A percentile compares a stretch with the other conserved stretches of the same genome.
Evolutionary conservation across 2,329 filamentous ascomycete genomes (phyloP).

Genomic region (Phialemonium atrogriseum): DNA sequence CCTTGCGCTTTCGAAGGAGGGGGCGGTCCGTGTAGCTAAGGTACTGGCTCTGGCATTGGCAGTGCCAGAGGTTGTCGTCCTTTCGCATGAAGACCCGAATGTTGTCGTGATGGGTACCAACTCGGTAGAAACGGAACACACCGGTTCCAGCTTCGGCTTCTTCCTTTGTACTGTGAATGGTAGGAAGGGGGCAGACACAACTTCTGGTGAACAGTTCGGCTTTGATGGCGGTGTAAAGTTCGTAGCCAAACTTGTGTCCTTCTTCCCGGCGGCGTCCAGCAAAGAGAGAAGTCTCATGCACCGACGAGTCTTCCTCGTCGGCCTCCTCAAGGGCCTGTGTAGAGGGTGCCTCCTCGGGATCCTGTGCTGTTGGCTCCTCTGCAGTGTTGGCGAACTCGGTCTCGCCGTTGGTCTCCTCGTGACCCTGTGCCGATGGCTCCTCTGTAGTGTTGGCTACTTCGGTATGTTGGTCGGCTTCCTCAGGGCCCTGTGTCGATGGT

Average conservation of each 20-base stretch:
- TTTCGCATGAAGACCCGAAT: slow-evolving; percentile 14
- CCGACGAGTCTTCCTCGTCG: slow-evolving; percentile 3
- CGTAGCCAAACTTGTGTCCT: slow-evolving; percentile 12
- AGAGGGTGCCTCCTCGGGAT: slow-evolving; percentile 3
- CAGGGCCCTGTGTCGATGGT: too few species aligned
- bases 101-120: slow-evolving; percentile 6
- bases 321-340: slow-evolving; percentile 4
- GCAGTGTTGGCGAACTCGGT: slow-evolving; percentile 1
- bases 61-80: slow-evolving; percentile 14
- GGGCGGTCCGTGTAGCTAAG: slow-evolving; percentile 4
- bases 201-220: slow-evolving; percentile 14
- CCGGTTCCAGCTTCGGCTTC: slow-evolving; percentile 13
- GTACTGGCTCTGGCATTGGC: slow-evolving; percentile 6
- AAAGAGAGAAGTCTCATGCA: slow-evolving; percentile 8
- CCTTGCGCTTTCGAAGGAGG: slow-evolving; percentile 13
- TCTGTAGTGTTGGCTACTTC: too few species aligned
- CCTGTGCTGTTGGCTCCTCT: neutral
- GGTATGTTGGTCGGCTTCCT: too few species aligned
- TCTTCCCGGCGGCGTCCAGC: slow-evolving; percentile 7
- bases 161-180: slow-evolving; percentile 13
- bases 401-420: slow-evolving; percentile 4
- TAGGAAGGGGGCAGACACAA: slow-evolving; percentile 13
- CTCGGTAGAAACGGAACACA: slow-evolving; percentile 15
- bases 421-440: too few species aligned
- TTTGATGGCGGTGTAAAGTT: slow-evolving; percentile 13